Conservation (phyloP, 345 rosid genomes). For the Rhizophora mangle region DNA sequence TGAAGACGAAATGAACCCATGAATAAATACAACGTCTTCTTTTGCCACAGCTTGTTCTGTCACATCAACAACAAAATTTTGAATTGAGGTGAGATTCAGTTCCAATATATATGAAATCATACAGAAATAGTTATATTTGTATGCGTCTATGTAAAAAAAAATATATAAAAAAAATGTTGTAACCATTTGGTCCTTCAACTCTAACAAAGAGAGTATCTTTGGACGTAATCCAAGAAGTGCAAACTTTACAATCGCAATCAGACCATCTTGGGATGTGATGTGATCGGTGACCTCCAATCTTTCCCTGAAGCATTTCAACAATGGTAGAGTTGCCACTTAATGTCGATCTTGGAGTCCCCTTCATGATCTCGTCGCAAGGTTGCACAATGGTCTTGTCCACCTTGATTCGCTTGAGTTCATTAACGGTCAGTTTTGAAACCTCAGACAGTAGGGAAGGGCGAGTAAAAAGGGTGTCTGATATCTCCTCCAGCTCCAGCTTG, state of each 20-base stretch:
- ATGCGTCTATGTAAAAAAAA: neutral
- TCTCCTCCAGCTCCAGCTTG: constrained; percentile 75
- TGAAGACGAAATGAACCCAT: constrained; percentile 98
- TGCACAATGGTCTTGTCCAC: constrained; percentile 28
- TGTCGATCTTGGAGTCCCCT: constrained; percentile 34
- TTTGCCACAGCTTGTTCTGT: constrained; percentile 33
- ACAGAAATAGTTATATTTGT: too few species aligned
- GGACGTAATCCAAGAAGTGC: constrained; percentile 70
- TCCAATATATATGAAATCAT: too few species aligned
- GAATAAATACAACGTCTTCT: constrained; percentile 86
- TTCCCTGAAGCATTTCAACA: constrained; percentile 61
- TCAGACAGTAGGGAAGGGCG: constrained; percentile 57
- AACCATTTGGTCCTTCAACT: constrained; percentile 49
- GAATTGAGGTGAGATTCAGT: too few species aligned
- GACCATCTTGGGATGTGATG: constrained; percentile 78
- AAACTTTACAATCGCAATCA: constrained; percentile 77
- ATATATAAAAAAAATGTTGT: neutral
- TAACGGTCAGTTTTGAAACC: constrained; percentile 31
- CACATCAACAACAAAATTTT: too few species aligned
- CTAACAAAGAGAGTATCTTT: constrained; percentile 66
- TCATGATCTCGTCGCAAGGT: constrained; percentile 36
- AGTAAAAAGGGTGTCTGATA: constrained; percentile 82
- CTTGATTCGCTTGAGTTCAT: constrained; percentile 23
- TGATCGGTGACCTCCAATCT: constrained; percentile 37
- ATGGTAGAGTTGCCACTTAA: constrained; percentile 57